Base-by-base conservation (phyloP, 2,329 filamentous ascomycete genomes). In the Ophiognomonia clavigignenti-juglandacearum region DNA sequence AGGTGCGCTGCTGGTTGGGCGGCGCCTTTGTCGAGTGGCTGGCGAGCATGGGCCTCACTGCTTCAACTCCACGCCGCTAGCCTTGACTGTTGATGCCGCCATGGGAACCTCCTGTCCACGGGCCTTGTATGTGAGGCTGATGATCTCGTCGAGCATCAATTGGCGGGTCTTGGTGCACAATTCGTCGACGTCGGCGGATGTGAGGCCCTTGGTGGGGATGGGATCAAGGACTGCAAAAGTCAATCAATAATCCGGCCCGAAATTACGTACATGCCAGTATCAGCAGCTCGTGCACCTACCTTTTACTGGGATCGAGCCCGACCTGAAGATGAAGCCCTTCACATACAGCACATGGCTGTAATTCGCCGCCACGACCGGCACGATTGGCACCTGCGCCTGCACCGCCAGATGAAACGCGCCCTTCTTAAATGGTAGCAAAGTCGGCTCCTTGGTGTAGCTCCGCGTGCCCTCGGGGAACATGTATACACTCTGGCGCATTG, bases 401-500 rank as follows among this genome's bases (percentile, higher is more conserved):
- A 98, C 81, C 38, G 93, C 93, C 27, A 98, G 77, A 66, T 98
- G 92, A 69, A 98, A 98, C 39, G 92, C 93, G 50, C 93, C 93
- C 74, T 98, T 98, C 72, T 98, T 98, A 77, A 97, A 98, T n/a
- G 90, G 88, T 45, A 97, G 73, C 59, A 98, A 70, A 50, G 77
- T 80, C 2, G 93, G 87, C 45, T 91, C 83, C 58, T 85, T 81
- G 48, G 86, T 78, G 70, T 97, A 96, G 64, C 88, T 95, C 56
- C 93, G 80, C 2, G 93, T 98, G 42, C 93, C 93, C 71, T 98
- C 93, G 50, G 87, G 86, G 67, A 92, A 92, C 70, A 92, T 89
- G 71, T 83, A 92, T 57, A 92, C 87, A 66, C 78, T 87, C 72
- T 91, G 86, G 54, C 72, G 76, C 59, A 85, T 75, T 43, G 69